Conservation (phyloP, 1,284 basidiomycete genomes). For the Volvariella volvacea region DNA sequence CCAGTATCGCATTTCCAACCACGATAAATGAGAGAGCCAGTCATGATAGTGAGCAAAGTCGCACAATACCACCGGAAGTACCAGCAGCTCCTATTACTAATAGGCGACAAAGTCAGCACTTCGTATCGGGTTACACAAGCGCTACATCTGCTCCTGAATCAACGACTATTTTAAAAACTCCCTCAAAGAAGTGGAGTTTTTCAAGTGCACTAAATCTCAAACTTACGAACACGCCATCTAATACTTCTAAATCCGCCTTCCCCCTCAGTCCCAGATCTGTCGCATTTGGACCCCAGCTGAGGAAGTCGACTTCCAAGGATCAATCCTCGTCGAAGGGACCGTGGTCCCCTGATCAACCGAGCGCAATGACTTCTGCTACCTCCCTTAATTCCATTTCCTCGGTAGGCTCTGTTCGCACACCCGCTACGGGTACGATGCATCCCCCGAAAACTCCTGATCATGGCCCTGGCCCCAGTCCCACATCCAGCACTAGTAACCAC, state of each 20-base stretch:
- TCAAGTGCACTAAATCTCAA: constrained; percentile 84
- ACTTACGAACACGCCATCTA: constrained; percentile 60
- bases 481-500: constrained; percentile 53
- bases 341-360: constrained; percentile 65
- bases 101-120: constrained; percentile 29
- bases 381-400: constrained; percentile 72
- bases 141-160: constrained; percentile 34
- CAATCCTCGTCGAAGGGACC: constrained; percentile 38
- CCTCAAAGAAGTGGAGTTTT: constrained; percentile 96
- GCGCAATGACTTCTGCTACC: constrained; percentile 68
- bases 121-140: constrained; percentile 25
- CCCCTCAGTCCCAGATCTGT: constrained; percentile 59
- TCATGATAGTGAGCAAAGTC: constrained; percentile 34
- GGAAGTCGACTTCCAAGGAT: constrained; percentile 63
- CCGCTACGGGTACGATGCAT: constrained; percentile 18
- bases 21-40: constrained; percentile 28
- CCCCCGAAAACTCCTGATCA: constrained; percentile 42
- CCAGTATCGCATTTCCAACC: constrained; percentile 43
- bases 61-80: constrained; percentile 47
- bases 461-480: constrained; percentile 31
- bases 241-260: constrained; percentile 47
- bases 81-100: constrained; percentile 27
- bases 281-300: constrained; percentile 53
- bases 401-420: constrained; percentile 52
- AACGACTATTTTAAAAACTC: constrained; percentile 52